phyloP scores from a whole-genome alignment of 179 eudicot species.

The Beta macrorhiza region DNA sequence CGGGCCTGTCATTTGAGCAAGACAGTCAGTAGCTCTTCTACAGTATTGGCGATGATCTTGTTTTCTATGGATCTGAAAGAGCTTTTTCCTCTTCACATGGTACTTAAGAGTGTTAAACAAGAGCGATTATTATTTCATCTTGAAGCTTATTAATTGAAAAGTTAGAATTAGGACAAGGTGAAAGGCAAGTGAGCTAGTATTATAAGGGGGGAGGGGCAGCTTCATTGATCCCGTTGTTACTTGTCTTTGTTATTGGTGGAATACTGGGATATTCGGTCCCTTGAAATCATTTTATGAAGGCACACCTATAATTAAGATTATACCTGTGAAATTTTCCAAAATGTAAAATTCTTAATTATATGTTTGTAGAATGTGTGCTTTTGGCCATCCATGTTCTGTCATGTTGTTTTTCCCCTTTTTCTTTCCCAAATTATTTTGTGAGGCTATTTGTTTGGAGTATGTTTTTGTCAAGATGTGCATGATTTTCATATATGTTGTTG shows the following conservation, averaged over 20 bases:
- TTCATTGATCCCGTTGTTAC: no score
- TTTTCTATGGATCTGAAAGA: neutral
- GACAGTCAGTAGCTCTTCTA: neutral
- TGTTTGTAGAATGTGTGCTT: neutral
- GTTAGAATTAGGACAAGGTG: neutral
- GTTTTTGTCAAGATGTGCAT: neutral
- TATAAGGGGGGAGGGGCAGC: no score
- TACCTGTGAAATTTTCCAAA: neutral
- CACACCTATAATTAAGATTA: no score
- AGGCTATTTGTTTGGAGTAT: neutral
- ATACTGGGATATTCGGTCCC: no score
- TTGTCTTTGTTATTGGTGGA: no score
- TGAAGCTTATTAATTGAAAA: neutral
- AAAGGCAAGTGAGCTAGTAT: neutral
- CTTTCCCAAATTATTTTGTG: neutral
- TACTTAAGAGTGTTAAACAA: neutral
- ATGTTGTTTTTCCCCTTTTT: neutral
- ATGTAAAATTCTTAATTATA: neutral
- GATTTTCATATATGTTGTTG: neutral
- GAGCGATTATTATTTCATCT: neutral
- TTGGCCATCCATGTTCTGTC: neutral
- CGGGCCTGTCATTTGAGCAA: neutral
- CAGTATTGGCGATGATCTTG: neutral
- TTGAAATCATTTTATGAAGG: no score
- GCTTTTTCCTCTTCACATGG: neutral